Conservation (phyloP, 2,329 filamentous ascomycete species). For the Pseudopithomyces maydicus region DNA sequence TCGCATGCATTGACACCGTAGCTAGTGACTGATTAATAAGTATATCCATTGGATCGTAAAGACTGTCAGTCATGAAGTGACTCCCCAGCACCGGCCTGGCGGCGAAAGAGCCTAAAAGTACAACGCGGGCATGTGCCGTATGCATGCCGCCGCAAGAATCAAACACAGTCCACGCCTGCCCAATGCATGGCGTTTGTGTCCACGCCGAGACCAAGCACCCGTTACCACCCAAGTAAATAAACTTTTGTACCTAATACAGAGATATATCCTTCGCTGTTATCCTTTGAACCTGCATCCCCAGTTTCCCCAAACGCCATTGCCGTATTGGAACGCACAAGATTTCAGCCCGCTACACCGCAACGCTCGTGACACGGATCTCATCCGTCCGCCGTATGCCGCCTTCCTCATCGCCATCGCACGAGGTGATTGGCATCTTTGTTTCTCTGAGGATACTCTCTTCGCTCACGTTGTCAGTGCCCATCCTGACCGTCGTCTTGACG, state of each 20-base stretch:
- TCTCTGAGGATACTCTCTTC: constrained; percentile 34
- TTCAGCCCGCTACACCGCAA: constrained; percentile 8
- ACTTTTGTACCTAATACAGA: background rate
- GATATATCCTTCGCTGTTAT: too few species aligned
- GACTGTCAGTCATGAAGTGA: background rate
- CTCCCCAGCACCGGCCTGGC: too few species aligned
- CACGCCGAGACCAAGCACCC: background rate
- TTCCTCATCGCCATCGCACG: background rate
- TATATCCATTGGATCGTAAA: background rate
- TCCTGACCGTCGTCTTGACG: constrained; percentile 26
- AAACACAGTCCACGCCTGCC: background rate
- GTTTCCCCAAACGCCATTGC: background rate
- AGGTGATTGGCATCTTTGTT: constrained; percentile 9
- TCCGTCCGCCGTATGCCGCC: constrained; percentile 11
- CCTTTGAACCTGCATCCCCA: too few species aligned
- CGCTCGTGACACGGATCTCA: constrained; percentile 19
- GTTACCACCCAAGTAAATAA: background rate
- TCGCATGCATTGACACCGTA: background rate
- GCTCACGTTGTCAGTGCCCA: constrained; percentile 28
- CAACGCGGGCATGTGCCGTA: background rate
- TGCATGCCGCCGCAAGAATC: background rate
- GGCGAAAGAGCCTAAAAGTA: too few species aligned
- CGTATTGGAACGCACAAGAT: background rate
- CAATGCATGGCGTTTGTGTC: background rate
- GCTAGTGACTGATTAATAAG: background rate